Base-by-base conservation (phyloP, 2,329 filamentous ascomycete genomes). In the Penicillium sp. region DNA sequence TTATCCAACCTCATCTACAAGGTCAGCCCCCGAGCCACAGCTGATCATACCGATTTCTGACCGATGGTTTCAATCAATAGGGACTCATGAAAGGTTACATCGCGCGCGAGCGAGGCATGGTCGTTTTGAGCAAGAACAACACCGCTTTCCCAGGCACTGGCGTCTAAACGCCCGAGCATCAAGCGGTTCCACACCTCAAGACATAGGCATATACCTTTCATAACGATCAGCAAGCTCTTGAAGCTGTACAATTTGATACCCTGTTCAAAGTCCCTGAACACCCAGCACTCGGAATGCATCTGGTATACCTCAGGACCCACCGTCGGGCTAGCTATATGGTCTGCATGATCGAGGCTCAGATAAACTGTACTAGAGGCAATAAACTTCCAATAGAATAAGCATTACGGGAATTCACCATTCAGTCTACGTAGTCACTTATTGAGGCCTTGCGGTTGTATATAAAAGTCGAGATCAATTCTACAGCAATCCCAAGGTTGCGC, bases 21-120 rank as follows among this genome's bases (percentile, higher is more conserved):
- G 83, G 92, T 95, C 72, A 53, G 76, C 72, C 48, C 9, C 33
- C 20, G n/a, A 38, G 18, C 39, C 39, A 35, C 15, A 39, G 18
- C 24, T 45, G 23, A 42, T 38, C 10, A 7, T 42, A 7, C n/a
- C 15, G n/a, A 3, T 33, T 15, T 27, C 18, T 50, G 32, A 52
- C 52, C 62, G 35, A 60, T 35, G 38, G 32, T 10, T 58, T 1
- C 10, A 53, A 61, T 27, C n/a, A 41, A 39, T 59, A 95, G 89
- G 88, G 87, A 51, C 78, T 93, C 23, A 95, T 98, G 88, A 98
- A 97, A 73, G 93, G 95, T 35, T 98, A 98, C 72, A 98, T 98
- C 59, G 86, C 92, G 28, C 86, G 92, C 47, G 91, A 95, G 60
- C 83, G 88, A 59, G 87, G 87, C 29, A 91, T 91, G 59, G 87